Evolutionary conservation across 2,329 filamentous ascomycete genomes (phyloP).

Genomic region (Helotiales sp.): DNA sequence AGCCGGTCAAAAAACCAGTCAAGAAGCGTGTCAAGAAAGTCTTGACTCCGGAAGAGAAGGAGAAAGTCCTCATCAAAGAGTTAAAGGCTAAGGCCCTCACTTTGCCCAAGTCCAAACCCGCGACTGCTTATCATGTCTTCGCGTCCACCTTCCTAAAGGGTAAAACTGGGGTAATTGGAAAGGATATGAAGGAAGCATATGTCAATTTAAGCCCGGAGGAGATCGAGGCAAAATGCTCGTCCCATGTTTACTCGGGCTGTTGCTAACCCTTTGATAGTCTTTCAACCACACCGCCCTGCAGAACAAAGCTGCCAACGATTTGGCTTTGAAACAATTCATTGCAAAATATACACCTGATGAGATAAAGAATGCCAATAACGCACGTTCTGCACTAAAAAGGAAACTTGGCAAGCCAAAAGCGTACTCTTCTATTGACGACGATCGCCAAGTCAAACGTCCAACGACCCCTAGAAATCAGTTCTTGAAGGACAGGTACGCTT

Average conservation of each 20-base stretch:
- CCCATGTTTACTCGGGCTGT: neutral
- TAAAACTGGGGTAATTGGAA: neutral
- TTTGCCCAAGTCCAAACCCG: slow-evolving; percentile 39
- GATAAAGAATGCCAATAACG: slow-evolving; percentile 59
- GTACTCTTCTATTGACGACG: slow-evolving; percentile 50
- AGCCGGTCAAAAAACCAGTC: slow-evolving; percentile 24
- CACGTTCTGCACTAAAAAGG: slow-evolving; percentile 41
- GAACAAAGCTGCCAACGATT: slow-evolving; percentile 43
- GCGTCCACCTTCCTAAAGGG: neutral
- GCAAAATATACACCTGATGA: slow-evolving; percentile 52
- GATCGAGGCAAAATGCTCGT: slow-evolving; percentile 36
- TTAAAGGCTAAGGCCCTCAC: slow-evolving; percentile 19
- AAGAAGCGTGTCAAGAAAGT: slow-evolving; percentile 28
- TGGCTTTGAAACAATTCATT: slow-evolving; percentile 54
- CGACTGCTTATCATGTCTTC: slow-evolving; percentile 25
- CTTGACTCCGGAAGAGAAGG: slow-evolving; percentile 28
- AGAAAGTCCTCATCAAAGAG: slow-evolving; percentile 29
- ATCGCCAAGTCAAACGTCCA: slow-evolving; percentile 43
- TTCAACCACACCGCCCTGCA: slow-evolving; percentile 51
- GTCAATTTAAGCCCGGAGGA: slow-evolving; percentile 35
- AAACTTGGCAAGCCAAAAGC: slow-evolving; percentile 6
- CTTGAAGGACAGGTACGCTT: slow-evolving; percentile 41
- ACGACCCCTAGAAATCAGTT: slow-evolving; percentile 44
- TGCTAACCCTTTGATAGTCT: slow-evolving; percentile 41
- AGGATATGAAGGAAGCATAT: slow-evolving; percentile 32